Evolutionary conservation across 148 eudicot species (phyloP).

Genomic region (Vaccinium corymbosum): DNA sequence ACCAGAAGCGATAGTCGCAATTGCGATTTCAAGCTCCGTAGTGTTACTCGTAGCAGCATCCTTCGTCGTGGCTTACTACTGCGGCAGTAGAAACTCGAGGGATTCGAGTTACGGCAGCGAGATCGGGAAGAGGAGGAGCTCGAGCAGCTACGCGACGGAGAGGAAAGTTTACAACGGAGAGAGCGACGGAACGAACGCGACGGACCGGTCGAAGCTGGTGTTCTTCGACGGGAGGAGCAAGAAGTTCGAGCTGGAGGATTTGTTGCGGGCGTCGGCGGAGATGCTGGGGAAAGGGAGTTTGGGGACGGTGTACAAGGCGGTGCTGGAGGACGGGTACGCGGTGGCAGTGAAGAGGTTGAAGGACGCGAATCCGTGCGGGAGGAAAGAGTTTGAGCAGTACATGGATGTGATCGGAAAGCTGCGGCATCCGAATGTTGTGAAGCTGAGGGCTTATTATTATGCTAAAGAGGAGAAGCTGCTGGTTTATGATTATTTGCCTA

Average conservation of each 20-base stretch:
- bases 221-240: slow-evolving; percentile 59
- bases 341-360: slow-evolving; percentile 95
- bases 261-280: slow-evolving; percentile 88
- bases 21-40: slow-evolving; percentile 45
- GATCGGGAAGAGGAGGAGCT: slow-evolving; percentile 59
- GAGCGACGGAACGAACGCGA: slow-evolving; percentile 54
- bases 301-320: slow-evolving; percentile 88
- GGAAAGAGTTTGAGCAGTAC: slow-evolving; percentile 90
- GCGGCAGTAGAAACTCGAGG: slow-evolving; percentile 42
- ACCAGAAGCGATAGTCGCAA: slow-evolving; percentile 49
- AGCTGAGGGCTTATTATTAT: slow-evolving; percentile 78
- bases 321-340: slow-evolving; percentile 64
- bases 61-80: slow-evolving; percentile 43
- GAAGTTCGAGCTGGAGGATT: slow-evolving; percentile 83
- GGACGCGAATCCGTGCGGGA: slow-evolving; percentile 85
- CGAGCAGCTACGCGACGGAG: slow-evolving; percentile 67
- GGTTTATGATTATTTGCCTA: slow-evolving; percentile 83
- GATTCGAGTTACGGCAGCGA: slow-evolving; percentile 40
- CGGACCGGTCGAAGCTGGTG: slow-evolving; percentile 66
- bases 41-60: slow-evolving; percentile 39
- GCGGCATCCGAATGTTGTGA: slow-evolving; percentile 67
- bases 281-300: slow-evolving; percentile 92
- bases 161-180: slow-evolving; percentile 58
- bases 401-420: slow-evolving; percentile 94
- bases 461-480: slow-evolving; percentile 87